These are phyloP conservation scores for Aspergillus sp. DNA, from an alignment of 2,329 filamentous ascomycete species.

Conservation along the genomic window DNA sequence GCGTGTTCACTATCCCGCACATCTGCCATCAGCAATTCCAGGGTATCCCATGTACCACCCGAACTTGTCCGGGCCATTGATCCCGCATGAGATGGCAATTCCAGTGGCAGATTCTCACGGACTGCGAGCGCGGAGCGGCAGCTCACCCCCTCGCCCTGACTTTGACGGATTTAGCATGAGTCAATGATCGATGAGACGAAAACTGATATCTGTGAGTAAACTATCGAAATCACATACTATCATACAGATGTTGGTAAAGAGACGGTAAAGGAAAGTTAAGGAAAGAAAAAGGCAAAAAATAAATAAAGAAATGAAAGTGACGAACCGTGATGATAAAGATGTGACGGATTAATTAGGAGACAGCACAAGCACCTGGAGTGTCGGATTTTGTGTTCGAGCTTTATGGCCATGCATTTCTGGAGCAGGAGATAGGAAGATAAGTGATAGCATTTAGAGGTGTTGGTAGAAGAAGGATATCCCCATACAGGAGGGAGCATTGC, in stretches of 20 bases:
- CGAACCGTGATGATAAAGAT: not conserved
- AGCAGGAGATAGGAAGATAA: not conserved
- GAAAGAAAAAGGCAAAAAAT: not conserved
- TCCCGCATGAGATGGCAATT: conserved; percentile 24
- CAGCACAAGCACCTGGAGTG: not conserved
- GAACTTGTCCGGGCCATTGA: conserved; percentile 31
- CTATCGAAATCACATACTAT: not conserved
- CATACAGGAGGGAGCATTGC: not conserved
- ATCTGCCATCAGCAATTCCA: conserved; percentile 14
- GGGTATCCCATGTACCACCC: conserved; percentile 29
- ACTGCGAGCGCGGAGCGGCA: conserved; percentile 33
- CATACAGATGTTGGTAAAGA: not conserved
- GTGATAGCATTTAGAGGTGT: not conserved
- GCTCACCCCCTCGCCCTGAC: conserved; percentile 32
- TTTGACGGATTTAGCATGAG: conserved; percentile 26
- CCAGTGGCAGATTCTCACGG: conserved; percentile 22
- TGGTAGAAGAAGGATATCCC: not conserved
- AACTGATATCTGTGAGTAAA: not conserved
- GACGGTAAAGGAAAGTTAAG: not conserved
- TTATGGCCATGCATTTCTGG: not conserved
- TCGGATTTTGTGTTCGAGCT: not conserved
- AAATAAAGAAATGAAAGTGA: not conserved
- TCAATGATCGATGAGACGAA: conserved; percentile 3
- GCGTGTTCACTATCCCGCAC: conserved; percentile 14
- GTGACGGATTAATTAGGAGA: not conserved